Evolutionary conservation across 2,329 filamentous ascomycete genomes (phyloP).

Genomic region (Teratosphaeria gauchensis): DNA sequence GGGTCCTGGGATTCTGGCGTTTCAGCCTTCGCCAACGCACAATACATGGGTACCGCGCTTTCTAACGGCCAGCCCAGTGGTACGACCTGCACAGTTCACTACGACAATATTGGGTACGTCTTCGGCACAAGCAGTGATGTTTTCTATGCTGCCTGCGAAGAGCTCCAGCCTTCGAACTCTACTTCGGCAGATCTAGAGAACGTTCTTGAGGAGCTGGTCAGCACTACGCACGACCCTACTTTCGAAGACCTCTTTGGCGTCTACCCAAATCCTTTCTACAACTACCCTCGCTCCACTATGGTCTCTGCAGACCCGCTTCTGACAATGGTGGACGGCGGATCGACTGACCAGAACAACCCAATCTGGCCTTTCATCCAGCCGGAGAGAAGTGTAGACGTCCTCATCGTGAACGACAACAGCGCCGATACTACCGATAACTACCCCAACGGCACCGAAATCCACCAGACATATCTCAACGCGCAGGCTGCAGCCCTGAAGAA

Average conservation of each 20-base stretch:
- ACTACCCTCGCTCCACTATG: constrained; percentile 37
- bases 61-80: constrained; percentile 35
- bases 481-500: constrained; percentile 41
- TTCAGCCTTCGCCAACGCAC: constrained; percentile 49
- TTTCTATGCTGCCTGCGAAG: constrained; percentile 28
- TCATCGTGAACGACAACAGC: constrained; percentile 56
- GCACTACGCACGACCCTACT: constrained; percentile 18
- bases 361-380: constrained; percentile 44
- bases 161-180: constrained; percentile 11
- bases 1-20: constrained; percentile 54
- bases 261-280: constrained; percentile 54
- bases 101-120: constrained; percentile 41
- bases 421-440: constrained; percentile 50
- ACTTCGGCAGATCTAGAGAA: constrained; percentile 13
- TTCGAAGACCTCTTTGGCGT: constrained; percentile 36
- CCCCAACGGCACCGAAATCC: constrained; percentile 52
- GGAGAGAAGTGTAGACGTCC: constrained; percentile 48
- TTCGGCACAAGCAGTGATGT: constrained; percentile 36
- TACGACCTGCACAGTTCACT: constrained; percentile 39
- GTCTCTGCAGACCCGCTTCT: constrained; percentile 30
- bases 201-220: constrained; percentile 23
- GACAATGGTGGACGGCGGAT: constrained; percentile 43
- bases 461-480: constrained; percentile 49
- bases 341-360: constrained; percentile 43
- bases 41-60: constrained; percentile 53